Base-by-base conservation (phyloP, 805 yeast species). In the Tetrapisispora nanseiensis region DNA sequence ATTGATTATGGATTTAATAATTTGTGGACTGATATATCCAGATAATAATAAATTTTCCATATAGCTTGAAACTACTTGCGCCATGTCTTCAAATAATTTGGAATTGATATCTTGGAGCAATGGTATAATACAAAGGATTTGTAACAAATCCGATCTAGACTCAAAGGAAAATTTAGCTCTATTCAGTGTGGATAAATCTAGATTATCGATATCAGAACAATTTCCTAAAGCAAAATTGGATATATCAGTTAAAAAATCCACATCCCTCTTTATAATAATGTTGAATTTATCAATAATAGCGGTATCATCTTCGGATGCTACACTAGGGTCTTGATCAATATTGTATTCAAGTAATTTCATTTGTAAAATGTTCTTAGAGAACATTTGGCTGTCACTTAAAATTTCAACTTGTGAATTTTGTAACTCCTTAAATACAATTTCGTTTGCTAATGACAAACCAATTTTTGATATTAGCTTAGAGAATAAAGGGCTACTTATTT, bases 31-130 rank as follows among this genome's bases (percentile, higher is more conserved):
- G 9, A 48, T 47, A 8, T 50, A 36, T 18, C 49, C 55, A 2
- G 59, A 43, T 15, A 55, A 56, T 23, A 83, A 67, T 52, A 82
- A 63, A 39, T 67, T 62, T 38, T 67, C 69, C 55, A 83, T 62
- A 24, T 80, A 70, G 12, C 69, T 65, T 39, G 71, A 71, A 38
- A 83, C 69, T 21, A 75, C 52, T 3, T 66, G 58, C 27, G 68
- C 61, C 26, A 78, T 70, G 4, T 63, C 59, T 0, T 66, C 68
- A n/a, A 68, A 52, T 15, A 74, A 64, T 32, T 68, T 61, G 20
- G 73, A 75, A 19, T 71, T 63, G 23, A 69, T 59, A 42, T 70
- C 65, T 9, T 82, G 80, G 8, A 51, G 18, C 27, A 48, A 51
- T 11, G 59, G 59, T 16, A 49, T 40, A 6, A 56, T 20, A 38